Base-by-base conservation (phyloP, 306 rosid species). In the Arachis hypogaea region DNA sequence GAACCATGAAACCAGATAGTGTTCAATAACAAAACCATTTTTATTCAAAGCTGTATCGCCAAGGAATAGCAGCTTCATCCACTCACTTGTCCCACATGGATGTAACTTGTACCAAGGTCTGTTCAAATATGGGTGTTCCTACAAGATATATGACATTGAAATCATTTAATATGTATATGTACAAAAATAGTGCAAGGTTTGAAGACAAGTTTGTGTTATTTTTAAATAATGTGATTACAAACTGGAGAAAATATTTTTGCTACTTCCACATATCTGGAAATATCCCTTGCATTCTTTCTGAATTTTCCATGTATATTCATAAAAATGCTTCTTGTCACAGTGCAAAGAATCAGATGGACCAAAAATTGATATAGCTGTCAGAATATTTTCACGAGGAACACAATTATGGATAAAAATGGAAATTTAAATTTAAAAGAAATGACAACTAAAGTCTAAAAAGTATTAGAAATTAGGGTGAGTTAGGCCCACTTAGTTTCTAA, bases 41-140 rank as follows among this genome's bases (percentile, higher is more conserved):
- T 67, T 77, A 12, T 81, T 79, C 83, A 22, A 9, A 61, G 76
- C 78, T 67, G 78, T 40, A 45, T 81, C 85, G 50, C 75, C 50
- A 41, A 44, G 54, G 33, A 77, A 85, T 60, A 93, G 92, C 68
- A 91, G 80, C 87, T 91, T 93, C 93, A 93, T 86, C 98, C 97
- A 93, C 46, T 87, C 98, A 38, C 89, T 65, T 0, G 97, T 89
- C 38, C 97, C 98, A 68, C 98, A 91, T 49, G 98, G 94, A 85
- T 93, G 98, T 72, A 93, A 73, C 76, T 91, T 93, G 88, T 43
- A 89, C 98, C 97, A 93, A 67, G 92, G 96, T 74, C 96, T 85
- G 40, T 91, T 83, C 82, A 93, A 75, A 84, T 83, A 77, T 11
- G 98, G 98, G 76, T 93, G 96, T 82, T 93, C 98, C 96, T 91